These are phyloP conservation scores for Neopestalotiopsis sp. DNA, from an alignment of 2,329 filamentous ascomycete species.

Conservation along the genomic window DNA sequence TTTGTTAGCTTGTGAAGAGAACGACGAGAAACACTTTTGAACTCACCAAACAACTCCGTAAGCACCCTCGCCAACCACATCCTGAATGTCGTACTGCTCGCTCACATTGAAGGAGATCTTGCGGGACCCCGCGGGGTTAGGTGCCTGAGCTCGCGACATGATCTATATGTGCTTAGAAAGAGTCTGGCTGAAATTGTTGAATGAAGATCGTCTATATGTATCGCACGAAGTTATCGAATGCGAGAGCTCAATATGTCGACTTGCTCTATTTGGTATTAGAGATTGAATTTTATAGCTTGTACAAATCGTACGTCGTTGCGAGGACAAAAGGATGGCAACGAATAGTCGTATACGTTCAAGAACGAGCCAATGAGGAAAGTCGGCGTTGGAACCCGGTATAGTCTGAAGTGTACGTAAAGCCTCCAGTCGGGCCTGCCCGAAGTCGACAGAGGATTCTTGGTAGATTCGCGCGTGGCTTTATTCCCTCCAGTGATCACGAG, in stretches of 20 bases:
- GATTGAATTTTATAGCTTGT: background rate
- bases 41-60: constrained; percentile 97
- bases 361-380: background rate
- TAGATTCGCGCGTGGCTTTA: constrained; percentile 2
- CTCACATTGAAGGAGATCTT: constrained; percentile 99
- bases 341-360: background rate
- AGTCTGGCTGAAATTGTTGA: background rate
- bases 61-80: constrained; percentile 97
- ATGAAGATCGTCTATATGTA: background rate
- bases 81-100: constrained; percentile 99
- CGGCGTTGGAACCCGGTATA: background rate
- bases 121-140: constrained; percentile 69
- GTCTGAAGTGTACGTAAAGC: background rate
- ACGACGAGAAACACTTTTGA: background rate
- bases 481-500: background rate
- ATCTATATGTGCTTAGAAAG: constrained; percentile 22
- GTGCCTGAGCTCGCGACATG: constrained; percentile 64
- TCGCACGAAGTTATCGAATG: background rate
- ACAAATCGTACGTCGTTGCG: no score
- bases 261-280: background rate
- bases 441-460: constrained; percentile 7
- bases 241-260: background rate
- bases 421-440: constrained; percentile 19
- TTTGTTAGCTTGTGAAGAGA: constrained; percentile 2
- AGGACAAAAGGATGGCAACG: background rate